Percentiles rank a stretch among this genome's conserved stretches.
These are phyloP conservation scores for Protostelium mycophagum DNA, from an alignment of 78 protist genomes.

Conservation along the genomic window DNA sequence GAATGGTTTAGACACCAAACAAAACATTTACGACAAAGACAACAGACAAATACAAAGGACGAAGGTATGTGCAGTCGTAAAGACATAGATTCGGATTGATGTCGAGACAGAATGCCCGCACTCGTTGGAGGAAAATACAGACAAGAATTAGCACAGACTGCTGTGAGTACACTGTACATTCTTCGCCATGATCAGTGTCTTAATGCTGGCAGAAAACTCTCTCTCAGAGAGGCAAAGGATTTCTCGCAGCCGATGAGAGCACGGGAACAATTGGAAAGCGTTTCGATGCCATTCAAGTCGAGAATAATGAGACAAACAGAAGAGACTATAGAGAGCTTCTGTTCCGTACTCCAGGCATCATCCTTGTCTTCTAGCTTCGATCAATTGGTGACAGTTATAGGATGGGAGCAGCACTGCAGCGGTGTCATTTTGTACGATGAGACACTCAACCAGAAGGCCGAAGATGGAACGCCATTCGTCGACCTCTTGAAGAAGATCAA, in stretches of 20 bases:
- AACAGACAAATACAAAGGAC: background rate
- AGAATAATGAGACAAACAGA: slow-evolving; percentile 87
- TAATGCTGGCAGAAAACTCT: background rate
- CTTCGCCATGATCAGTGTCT: no score
- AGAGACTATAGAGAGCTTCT: slow-evolving; percentile 88
- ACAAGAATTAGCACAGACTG: background rate
- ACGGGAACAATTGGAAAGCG: slow-evolving; percentile 89
- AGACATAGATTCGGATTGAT: background rate
- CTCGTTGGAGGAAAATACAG: background rate
- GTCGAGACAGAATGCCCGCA: background rate
- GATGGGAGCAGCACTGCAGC: slow-evolving; percentile 44
- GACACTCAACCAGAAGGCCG: slow-evolving; percentile 80
- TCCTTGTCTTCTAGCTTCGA: background rate
- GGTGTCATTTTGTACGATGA: slow-evolving; percentile 92
- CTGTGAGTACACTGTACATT: background rate
- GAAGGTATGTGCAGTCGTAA: background rate
- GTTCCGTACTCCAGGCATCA: slow-evolving; percentile 49
- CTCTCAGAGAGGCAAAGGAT: slow-evolving; percentile 78
- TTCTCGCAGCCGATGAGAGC: slow-evolving; percentile 94
- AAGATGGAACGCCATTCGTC: slow-evolving; percentile 73
- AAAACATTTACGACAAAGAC: no score
- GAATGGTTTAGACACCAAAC: no score
- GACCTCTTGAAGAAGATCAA: slow-evolving; percentile 62
- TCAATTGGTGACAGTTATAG: background rate
- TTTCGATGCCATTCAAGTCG: slow-evolving; percentile 76